Conservation (phyloP, 345 rosid species). For the Boechera divaricarpa region DNA sequence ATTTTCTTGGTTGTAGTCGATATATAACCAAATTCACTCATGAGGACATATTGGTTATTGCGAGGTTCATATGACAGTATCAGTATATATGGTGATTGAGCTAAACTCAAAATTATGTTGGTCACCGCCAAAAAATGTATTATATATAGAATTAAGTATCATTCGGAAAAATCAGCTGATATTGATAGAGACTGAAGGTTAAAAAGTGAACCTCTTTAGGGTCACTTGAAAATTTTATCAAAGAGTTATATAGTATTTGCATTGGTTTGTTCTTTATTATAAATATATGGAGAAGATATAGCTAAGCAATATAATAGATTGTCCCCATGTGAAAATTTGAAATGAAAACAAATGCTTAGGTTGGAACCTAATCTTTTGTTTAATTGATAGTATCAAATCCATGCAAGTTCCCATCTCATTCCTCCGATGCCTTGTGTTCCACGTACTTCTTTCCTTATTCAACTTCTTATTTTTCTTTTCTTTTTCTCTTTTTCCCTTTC, state of each 20-base stretch:
- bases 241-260: not conserved
- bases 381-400: constrained; percentile 41
- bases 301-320: constrained; percentile 8
- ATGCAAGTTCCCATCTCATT: constrained; percentile 37
- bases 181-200: not conserved
- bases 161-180: not conserved
- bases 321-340: constrained; percentile 40
- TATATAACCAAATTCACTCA: not conserved
- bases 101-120: not conserved
- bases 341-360: constrained; percentile 42
- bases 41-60: not conserved
- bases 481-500: not conserved
- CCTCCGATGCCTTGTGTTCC: constrained; percentile 33
- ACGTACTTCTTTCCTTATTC: constrained; percentile 42
- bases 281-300: not conserved
- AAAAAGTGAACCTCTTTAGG: not conserved
- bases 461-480: not conserved
- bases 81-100: not conserved
- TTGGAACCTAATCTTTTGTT: constrained; percentile 44
- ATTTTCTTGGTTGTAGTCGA: constrained; percentile 5
- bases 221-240: not conserved
- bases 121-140: not conserved
- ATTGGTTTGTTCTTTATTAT: not conserved
- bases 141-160: not conserved
- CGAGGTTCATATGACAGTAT: not conserved